Base-by-base conservation (phyloP, 257 asterid genomes). In the Marsdenia floribunda region DNA sequence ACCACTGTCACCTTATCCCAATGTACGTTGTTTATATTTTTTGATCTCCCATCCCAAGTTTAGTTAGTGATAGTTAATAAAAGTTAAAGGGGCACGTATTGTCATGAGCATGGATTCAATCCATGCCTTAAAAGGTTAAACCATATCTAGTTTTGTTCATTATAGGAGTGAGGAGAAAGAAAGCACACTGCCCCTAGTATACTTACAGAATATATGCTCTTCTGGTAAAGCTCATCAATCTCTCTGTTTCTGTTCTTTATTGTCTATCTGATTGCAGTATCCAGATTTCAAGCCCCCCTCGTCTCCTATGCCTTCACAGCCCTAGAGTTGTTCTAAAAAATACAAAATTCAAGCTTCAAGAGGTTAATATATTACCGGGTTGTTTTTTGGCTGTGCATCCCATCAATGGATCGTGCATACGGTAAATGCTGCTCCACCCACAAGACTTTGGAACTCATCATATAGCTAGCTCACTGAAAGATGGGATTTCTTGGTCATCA, bases 251-350 rank as follows among this genome's bases (percentile, higher is more conserved):
- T 74, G 15, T 4, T 49, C 46, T 24, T 16, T 15, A 21, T 13
- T 58, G n/a, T 73, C 33, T 33, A 33, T 74, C 16, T 47, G 37
- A 52, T 33, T 85, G 84, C 96, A 94, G 99, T 94, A 92, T 83
- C 99, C 99, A 50, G 99, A 94, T 81, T 86, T 75, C 83, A 94
- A 88, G 87, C 99, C 99, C 60, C 99, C 99, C 38, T 60, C 99
- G 14, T 94, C 98, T 0, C 99, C 99, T 13, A 92, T 88, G 74
- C 98, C 99, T 67, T 88, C 96, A 73, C 89, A 81, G 83, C 98
- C 98, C 73, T 92, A 84, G 83, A 59, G 70, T 69, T 54, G 21
- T 19, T 5, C 59, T n/a, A 5, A 29, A 54, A 37, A 46, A 19
- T 42, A 44, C 8, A 44, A 7, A 44, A 44, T 6, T 55, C 9